Evolutionary conservation across 2,329 filamentous ascomycete genomes (phyloP), one percentile per base, ranked within the genome.

Genomic region (Pseudofabraea citricarpa): DNA sequence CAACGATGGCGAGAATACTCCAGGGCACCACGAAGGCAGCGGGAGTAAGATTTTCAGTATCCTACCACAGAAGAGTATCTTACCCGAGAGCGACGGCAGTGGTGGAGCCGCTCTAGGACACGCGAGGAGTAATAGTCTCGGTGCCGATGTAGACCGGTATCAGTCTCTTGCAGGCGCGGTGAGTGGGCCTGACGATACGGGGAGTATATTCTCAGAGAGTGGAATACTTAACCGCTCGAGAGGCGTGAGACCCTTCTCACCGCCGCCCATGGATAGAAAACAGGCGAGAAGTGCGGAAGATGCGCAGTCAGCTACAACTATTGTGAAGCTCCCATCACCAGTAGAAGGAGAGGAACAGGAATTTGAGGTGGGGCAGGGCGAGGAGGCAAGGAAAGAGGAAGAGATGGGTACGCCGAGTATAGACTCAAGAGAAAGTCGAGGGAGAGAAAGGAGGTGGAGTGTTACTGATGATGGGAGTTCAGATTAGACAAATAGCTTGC

Each of bases 31-130:
- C 42, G 60, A 60, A 7, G 63, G 61, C 23, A 59, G 63, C 21
- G 62, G 63, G 56, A 63, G 64, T 13, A 80, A 78, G 64, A 68
- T 84, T 53, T 84, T 83, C 61, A 81, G 77, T 55, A 82, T 83
- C 51, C 62, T 83, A 37, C 78, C 79, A 29, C 75, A 78, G 10
- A 79, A 77, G 62, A 81, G 77, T 56, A 83, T 83, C 53, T 71
- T 83, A 5, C 74, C 75, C 31, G 45, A 44, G 23, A 47, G 45
- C 33, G 15, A 40, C 40, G 26, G 32, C 40, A 37, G 23, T 22
- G 15, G 35, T 22, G 35, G 16, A n/a, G 12, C 21, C 7, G 13
- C 21, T 8, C 49, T 43, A 16, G 54, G 61, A 12, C 70, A 76
- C 48, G 61, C 60, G 23, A 69, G 77, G 23, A 66, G 69, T 18